phyloP scores from a whole-genome alignment of 495 filamentous ascomycete species.

The Penicillium angulare region DNA sequence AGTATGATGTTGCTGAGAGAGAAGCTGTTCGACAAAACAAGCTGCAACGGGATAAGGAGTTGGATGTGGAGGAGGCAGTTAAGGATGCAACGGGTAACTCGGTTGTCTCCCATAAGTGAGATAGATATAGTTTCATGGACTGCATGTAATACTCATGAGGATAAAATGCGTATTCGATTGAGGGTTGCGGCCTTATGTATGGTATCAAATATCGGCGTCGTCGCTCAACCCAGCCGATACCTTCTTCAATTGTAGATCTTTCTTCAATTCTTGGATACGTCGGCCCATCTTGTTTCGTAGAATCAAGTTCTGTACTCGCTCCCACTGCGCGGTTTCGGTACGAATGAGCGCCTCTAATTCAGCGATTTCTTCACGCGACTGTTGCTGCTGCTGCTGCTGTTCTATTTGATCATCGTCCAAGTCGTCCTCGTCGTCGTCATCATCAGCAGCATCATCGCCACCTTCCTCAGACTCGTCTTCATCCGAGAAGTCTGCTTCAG shows the following conservation, averaged over 20 bases:
- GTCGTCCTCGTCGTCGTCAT: slow-evolving; percentile 46
- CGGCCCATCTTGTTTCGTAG: slow-evolving; percentile 50
- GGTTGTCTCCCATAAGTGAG: slow-evolving; percentile 16
- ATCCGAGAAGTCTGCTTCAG: slow-evolving; percentile 35
- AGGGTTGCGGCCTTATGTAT: not conserved
- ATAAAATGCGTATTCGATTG: not conserved
- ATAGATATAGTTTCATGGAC: not conserved
- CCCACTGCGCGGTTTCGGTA: slow-evolving; percentile 42
- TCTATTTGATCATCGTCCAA: slow-evolving; percentile 54
- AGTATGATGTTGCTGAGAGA: slow-evolving; percentile 25
- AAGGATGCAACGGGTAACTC: slow-evolving; percentile 28
- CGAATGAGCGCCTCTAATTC: slow-evolving; percentile 49
- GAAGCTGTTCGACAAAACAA: slow-evolving; percentile 29
- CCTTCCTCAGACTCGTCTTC: slow-evolving; percentile 57
- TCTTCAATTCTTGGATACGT: slow-evolving; percentile 47
- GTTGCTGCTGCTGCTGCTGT: slow-evolving; percentile 46
- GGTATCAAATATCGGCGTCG: slow-evolving; percentile 5
- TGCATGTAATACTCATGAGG: not conserved
- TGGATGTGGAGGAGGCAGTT: slow-evolving; percentile 32
- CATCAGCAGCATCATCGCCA: no score
- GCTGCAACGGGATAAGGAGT: slow-evolving; percentile 26
- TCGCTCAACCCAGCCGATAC: slow-evolving; percentile 41
- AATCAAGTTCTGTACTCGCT: slow-evolving; percentile 42
- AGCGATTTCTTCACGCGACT: slow-evolving; percentile 49
- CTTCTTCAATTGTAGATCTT: slow-evolving; percentile 49